These are phyloP conservation scores for Phascolomyces articulosus DNA, from an alignment of 371 early-diverging fungal species.

Conservation along the genomic window DNA sequence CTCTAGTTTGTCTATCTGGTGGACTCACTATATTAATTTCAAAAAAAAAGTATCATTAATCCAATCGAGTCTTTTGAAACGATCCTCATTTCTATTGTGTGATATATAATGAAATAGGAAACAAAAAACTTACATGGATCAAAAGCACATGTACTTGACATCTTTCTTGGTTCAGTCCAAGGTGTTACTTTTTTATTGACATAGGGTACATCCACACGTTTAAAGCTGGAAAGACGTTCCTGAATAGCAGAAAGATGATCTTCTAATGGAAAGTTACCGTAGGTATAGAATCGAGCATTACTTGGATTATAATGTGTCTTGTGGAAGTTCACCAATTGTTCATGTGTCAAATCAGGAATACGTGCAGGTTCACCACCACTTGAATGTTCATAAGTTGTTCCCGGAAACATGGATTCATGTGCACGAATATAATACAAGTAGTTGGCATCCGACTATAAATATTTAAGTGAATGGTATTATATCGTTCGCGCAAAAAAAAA, in stretches of 20 bases:
- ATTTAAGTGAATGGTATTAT: no score
- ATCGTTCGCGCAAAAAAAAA: no score
- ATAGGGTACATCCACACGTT: slow-evolving; percentile 37
- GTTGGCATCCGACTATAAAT: slow-evolving; percentile 67
- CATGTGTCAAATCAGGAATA: slow-evolving; percentile 88
- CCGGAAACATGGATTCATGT: slow-evolving; percentile 85
- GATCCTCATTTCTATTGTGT: no score
- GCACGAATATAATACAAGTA: slow-evolving; percentile 76
- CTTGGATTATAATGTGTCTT: slow-evolving; percentile 86
- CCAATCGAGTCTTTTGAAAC: no score
- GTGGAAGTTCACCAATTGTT: slow-evolving; percentile 84
- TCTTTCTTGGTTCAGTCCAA: slow-evolving; percentile 52
- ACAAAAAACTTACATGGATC: slow-evolving; percentile 55
- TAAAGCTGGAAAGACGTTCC: slow-evolving; percentile 48
- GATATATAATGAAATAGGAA: no score
- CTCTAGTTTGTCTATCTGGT: slow-evolving; percentile 78
- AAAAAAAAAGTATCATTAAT: not conserved
- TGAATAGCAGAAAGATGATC: slow-evolving; percentile 75
- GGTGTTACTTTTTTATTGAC: slow-evolving; percentile 58
- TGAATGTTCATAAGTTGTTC: slow-evolving; percentile 79
- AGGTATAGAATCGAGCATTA: slow-evolving; percentile 89
- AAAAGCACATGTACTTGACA: slow-evolving; percentile 65
- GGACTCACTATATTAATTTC: slow-evolving; percentile 60
- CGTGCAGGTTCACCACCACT: slow-evolving; percentile 93
- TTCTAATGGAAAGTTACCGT: slow-evolving; percentile 81